phyloP scores from a whole-genome alignment of 192 early-diverging fungal species.

The Helicostylum pulchrum region DNA sequence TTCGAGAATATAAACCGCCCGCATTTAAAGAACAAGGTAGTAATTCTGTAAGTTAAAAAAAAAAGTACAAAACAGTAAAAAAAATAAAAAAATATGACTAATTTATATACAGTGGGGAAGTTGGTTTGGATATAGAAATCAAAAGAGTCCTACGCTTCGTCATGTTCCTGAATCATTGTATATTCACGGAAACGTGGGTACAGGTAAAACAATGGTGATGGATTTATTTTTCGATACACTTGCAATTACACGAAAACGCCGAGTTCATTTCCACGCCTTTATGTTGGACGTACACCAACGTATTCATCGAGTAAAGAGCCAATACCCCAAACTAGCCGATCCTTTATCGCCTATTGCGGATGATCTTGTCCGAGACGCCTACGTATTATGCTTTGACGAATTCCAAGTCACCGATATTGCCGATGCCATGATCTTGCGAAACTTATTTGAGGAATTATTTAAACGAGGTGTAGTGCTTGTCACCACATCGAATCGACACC shows the following conservation, averaged over 20 bases:
- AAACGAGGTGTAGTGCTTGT: slow-evolving; percentile 82
- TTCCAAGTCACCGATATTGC: slow-evolving; percentile 97
- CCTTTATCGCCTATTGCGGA: slow-evolving; percentile 73
- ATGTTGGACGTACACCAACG: slow-evolving; percentile 91
- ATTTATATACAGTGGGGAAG: slow-evolving; percentile 7
- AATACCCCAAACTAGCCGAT: slow-evolving; percentile 50
- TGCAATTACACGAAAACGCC: slow-evolving; percentile 66
- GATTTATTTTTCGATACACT: slow-evolving; percentile 90
- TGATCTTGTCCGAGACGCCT: slow-evolving; percentile 75
- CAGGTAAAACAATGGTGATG: slow-evolving; percentile 96
- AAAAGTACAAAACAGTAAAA: not conserved
- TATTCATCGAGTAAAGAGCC: slow-evolving; percentile 57
- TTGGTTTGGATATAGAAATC: slow-evolving; percentile 12
- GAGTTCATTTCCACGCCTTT: slow-evolving; percentile 97
- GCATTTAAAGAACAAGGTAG: not conserved
- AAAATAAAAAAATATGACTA: not conserved
- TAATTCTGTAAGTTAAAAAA: not conserved
- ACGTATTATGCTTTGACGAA: slow-evolving; percentile 95
- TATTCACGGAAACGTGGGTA: slow-evolving; percentile 77
- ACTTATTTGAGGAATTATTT: slow-evolving; percentile 80
- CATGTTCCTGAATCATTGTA: slow-evolving; percentile 53
- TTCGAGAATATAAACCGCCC: slow-evolving; percentile 10
- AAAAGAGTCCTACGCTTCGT: not conserved
- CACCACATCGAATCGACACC: slow-evolving; percentile 92
- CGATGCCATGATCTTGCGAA: slow-evolving; percentile 92